Evolutionary conservation across 2,329 filamentous ascomycete genomes (phyloP), one percentile per base, ranked within the genome.

Genomic region (Fusarium denticulatum): DNA sequence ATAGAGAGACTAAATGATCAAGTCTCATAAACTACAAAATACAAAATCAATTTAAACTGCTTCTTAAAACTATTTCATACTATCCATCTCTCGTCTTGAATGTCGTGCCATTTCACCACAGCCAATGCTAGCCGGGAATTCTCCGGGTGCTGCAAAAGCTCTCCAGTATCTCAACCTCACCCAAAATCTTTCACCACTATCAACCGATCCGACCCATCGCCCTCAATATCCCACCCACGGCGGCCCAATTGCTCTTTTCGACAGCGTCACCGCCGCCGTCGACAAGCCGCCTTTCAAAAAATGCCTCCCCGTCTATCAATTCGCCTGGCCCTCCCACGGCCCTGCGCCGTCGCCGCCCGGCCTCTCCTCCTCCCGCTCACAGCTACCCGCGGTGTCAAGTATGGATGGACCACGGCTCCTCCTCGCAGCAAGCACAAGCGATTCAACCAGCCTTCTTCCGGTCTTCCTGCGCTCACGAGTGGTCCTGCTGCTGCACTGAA

Each of bases 401-500:
- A 88, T 79, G 90, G 90, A 78, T 92, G 90, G 90, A 86, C 85
- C 63, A 92, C 89, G 6, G 84, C 86, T 64, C 83, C 87, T 61
- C 78, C 82, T 34, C 87, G 87, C 68, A 81, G 79, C 75, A 88
- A 88, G 79, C 88, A 87, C 64, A 85, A 83, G 57, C 88, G 88
- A 63, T 92, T 91, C 86, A 91, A 92, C 82, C 88, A 90, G 79
- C 80, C 83, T 50, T 86, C 85, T 50, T 79, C 87, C 0, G 89
- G 89, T 43, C 85, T 92, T 5, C 89, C 90, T 5, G 81, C 80
- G 9, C 88, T 87, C 52, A 88, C 88, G 15, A 85, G 87, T 13
- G 89, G 89, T 0, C 89, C 89, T 5, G 88, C 88, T 5, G 90
- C 90, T 15, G 90, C 90, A 12, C 86, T 92, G 67, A 83, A 84